phyloP scores from a whole-genome alignment of 2,329 filamentous ascomycete genomes.

The Elsinoe australis region DNA sequence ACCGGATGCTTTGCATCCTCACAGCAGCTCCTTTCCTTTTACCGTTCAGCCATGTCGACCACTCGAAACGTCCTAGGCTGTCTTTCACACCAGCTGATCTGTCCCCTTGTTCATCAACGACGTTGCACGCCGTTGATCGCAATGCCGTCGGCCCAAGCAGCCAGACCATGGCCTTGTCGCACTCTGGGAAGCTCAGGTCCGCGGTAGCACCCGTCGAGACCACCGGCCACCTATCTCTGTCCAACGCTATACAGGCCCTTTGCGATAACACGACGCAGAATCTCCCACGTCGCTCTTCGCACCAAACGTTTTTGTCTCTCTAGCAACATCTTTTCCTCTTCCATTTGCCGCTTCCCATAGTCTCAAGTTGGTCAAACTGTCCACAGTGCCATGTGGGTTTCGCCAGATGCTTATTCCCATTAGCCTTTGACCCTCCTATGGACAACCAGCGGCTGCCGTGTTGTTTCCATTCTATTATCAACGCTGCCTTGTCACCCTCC shows the following conservation, averaged over 20 bases:
- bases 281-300: not conserved
- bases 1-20: too few species aligned
- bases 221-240: conserved; percentile 10
- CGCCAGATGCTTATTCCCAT: conserved; percentile 8
- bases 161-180: conserved; percentile 1
- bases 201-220: conserved; percentile 1
- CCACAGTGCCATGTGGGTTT: conserved; percentile 4
- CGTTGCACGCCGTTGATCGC: conserved; percentile 9
- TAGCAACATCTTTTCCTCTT: conserved; percentile 13
- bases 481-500: conserved; percentile 9
- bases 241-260: not conserved
- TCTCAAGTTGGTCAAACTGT: not conserved
- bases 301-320: conserved; percentile 11
- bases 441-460: conserved; percentile 11
- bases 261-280: conserved; percentile 5
- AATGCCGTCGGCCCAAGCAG: too few species aligned
- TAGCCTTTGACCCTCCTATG: conserved; percentile 12
- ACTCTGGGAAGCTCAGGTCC: conserved; percentile 7
- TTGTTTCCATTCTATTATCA: conserved; percentile 16
- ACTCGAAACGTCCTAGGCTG: too few species aligned
- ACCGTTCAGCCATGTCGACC: conserved; percentile 1
- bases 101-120: not conserved
- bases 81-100: conserved; percentile 3
- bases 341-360: conserved; percentile 2
- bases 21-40: conserved; percentile 5